A percentile compares a stretch with the other conserved stretches of the same genome.
Evolutionary conservation across 1,284 basidiomycete species (phyloP).

Genomic region (Malassezia cuniculi): DNA sequence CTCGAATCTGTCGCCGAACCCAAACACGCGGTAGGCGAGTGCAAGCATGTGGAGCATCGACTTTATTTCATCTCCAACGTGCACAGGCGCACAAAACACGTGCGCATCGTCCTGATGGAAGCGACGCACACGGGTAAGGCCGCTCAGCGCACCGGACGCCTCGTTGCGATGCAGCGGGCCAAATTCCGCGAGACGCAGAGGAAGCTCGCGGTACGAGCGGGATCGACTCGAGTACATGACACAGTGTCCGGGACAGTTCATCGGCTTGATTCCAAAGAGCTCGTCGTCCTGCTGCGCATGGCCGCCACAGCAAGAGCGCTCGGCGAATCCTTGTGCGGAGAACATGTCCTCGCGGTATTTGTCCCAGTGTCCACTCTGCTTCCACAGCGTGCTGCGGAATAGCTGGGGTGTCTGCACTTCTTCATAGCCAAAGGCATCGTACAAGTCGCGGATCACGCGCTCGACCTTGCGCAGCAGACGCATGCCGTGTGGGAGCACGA

Average conservation of each 20-base stretch:
- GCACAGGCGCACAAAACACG: constrained; percentile 36
- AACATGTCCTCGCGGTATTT: constrained; percentile 46
- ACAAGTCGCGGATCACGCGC: constrained; percentile 40
- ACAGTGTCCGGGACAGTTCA: constrained; percentile 43
- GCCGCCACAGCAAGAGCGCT: constrained; percentile 18
- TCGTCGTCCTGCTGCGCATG: constrained; percentile 12
- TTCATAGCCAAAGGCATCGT: constrained; percentile 39
- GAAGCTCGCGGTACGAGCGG: constrained; percentile 35
- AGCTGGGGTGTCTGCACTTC: constrained; percentile 42
- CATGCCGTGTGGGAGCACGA: constrained; percentile 42
- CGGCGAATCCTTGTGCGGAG: constrained; percentile 31
- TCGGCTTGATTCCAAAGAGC: constrained; percentile 39
- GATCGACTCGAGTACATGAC: constrained; percentile 32
- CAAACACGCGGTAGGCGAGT: constrained; percentile 36
- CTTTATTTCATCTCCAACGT: constrained; percentile 29
- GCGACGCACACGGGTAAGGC: constrained; percentile 33
- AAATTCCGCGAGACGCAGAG: constrained; percentile 38
- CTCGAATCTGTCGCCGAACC: constrained; percentile 31
- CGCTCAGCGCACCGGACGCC: constrained; percentile 31
- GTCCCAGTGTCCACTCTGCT: constrained; percentile 41
- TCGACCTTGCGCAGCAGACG: constrained; percentile 33
- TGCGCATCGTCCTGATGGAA: constrained; percentile 45
- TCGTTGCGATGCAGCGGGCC: constrained; percentile 40
- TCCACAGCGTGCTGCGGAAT: constrained; percentile 36
- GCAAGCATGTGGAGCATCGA: constrained; percentile 41